Evolutionary conservation across 2,329 filamentous ascomycete genomes (phyloP).

Genomic region (Aspergillus pseudoglaucus): DNA sequence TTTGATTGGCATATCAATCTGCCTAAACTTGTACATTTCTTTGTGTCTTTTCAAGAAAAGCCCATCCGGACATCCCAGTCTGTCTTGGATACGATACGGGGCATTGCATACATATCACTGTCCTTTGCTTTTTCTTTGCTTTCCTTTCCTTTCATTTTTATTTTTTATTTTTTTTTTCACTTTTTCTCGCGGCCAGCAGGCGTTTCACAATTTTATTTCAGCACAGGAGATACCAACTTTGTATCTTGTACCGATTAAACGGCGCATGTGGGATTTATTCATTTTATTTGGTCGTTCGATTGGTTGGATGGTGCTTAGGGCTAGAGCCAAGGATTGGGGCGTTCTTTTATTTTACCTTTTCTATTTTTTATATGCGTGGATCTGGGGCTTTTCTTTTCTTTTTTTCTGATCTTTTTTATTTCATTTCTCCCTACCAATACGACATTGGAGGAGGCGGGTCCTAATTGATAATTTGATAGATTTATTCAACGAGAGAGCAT

Average conservation of each 20-base stretch:
- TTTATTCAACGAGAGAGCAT: not conserved
- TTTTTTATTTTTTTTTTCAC: slow-evolving; percentile 2
- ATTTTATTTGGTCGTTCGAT: slow-evolving; percentile 2
- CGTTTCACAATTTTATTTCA: not conserved
- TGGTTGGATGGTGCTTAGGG: no score
- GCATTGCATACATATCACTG: not conserved
- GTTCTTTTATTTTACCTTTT: no score
- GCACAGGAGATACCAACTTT: slow-evolving; percentile 5
- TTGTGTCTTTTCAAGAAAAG: no score
- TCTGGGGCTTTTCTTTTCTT: slow-evolving; percentile 1
- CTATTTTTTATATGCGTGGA: no score
- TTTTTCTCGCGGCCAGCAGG: no score
- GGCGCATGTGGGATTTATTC: not conserved
- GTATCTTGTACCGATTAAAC: no score
- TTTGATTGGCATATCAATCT: no score
- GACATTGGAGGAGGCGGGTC: not conserved
- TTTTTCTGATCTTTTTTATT: not conserved
- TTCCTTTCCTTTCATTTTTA: no score
- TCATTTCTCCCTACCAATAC: not conserved
- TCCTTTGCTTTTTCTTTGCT: slow-evolving; percentile 3
- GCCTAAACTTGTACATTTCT: no score
- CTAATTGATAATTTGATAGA: not conserved
- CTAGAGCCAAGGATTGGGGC: no score
- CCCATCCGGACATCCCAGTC: no score
- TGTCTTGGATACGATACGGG: no score